These are phyloP conservation scores for Hysterangium stoloniferum DNA, from an alignment of 768 basidiomycete species.

Conservation along the genomic window DNA sequence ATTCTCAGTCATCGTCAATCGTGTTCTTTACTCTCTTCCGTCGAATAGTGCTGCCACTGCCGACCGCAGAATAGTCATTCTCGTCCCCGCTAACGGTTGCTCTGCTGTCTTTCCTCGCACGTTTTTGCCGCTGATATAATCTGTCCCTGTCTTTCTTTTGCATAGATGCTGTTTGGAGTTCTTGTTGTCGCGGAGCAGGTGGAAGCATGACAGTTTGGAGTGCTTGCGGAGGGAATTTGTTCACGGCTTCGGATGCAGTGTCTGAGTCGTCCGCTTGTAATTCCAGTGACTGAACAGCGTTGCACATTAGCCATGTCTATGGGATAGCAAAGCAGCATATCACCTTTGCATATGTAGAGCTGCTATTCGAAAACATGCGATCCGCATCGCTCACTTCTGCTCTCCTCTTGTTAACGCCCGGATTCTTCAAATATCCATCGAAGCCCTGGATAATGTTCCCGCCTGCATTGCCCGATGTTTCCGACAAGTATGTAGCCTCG, in stretches of 20 bases:
- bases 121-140: conserved; percentile 74
- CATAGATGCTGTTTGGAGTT: conserved; percentile 55
- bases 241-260: conserved; percentile 43
- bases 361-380: conserved; percentile 77
- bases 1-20: conserved; percentile 52
- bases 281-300: conserved; percentile 58
- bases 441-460: conserved; percentile 88
- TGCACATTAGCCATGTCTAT: no score
- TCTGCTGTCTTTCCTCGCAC: conserved; percentile 58
- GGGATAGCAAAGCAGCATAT: conserved; percentile 6
- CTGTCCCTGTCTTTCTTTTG: conserved; percentile 73
- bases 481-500: conserved; percentile 68
- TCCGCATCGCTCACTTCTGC: conserved; percentile 73
- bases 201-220: conserved; percentile 73
- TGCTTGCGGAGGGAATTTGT: conserved; percentile 52
- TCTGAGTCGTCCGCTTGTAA: conserved; percentile 64
- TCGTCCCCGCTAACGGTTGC: conserved; percentile 73
- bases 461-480: conserved; percentile 53
- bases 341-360: conserved; percentile 69
- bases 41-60: conserved; percentile 21
- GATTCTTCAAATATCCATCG: conserved; percentile 79
- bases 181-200: conserved; percentile 60
- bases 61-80: conserved; percentile 35
- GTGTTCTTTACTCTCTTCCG: conserved; percentile 66
- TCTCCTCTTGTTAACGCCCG: conserved; percentile 55